These are phyloP conservation scores for Phytopythium ostracodes DNA, from an alignment of 352 stramenopile species.

Conservation along the genomic window DNA sequence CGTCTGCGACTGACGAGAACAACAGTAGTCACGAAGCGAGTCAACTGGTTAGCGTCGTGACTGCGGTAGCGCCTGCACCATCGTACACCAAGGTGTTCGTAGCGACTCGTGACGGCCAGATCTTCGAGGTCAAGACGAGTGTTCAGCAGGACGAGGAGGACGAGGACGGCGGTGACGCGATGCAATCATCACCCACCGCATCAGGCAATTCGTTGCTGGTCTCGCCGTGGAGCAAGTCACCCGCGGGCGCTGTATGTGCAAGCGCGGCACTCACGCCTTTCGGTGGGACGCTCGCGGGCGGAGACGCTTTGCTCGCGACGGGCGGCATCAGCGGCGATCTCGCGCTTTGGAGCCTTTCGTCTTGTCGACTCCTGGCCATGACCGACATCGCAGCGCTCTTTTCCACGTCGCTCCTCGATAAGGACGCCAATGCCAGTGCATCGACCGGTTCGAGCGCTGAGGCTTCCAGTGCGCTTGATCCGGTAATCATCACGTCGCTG, in stretches of 20 bases:
- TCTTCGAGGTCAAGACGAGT: conserved; percentile 62
- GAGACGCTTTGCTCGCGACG: conserved; percentile 44
- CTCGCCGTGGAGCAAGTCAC: conserved; percentile 41
- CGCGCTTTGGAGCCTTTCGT: conserved; percentile 47
- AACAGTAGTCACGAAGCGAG: not conserved
- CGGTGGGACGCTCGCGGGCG: conserved; percentile 31
- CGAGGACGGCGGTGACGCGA: conserved; percentile 22
- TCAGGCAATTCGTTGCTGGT: conserved; percentile 26
- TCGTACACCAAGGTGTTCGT: conserved; percentile 56
- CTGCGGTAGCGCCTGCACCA: conserved; percentile 41
- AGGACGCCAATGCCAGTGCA: conserved; percentile 4
- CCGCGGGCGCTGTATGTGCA: conserved; percentile 40
- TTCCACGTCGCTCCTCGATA: conserved; percentile 6
- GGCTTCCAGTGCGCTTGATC: not conserved
- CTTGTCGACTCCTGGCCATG: conserved; percentile 37
- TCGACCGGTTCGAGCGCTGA: not conserved
- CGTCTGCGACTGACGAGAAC: not conserved
- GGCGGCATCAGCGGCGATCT: conserved; percentile 43
- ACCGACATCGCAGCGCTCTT: conserved; percentile 41
- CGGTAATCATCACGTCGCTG: conserved; percentile 42
- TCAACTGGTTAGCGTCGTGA: conserved; percentile 13
- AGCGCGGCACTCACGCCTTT: conserved; percentile 50
- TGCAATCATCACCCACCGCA: not conserved
- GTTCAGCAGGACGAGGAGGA: conserved; percentile 55
- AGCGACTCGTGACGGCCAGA: conserved; percentile 44